Percentiles rank a stretch among this genome's conserved stretches.
phyloP scores from a whole-genome alignment of 768 basidiomycete genomes.

The Rhodotorula toruloides region DNA sequence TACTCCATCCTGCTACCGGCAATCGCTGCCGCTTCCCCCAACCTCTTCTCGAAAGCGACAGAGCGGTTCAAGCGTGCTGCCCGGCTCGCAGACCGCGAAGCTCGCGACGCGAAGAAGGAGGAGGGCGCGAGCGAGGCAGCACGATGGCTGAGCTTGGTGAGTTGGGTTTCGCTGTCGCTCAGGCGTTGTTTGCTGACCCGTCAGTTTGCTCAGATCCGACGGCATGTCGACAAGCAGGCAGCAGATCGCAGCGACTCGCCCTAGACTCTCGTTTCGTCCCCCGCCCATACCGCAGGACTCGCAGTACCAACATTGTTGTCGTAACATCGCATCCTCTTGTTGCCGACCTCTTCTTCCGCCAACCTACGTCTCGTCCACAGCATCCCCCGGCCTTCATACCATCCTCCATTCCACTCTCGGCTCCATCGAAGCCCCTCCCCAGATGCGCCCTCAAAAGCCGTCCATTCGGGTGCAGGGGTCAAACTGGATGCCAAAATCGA shows the following conservation, averaged over 20 bases:
- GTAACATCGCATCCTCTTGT: not conserved
- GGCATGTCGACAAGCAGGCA: conserved; percentile 7
- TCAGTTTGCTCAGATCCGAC: not conserved
- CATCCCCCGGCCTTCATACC: not conserved
- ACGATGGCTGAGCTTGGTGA: conserved; percentile 17
- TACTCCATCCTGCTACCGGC: not conserved
- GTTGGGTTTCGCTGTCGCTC: not conserved
- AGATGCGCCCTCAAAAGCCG: conserved; percentile 24
- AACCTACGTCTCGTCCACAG: not conserved
- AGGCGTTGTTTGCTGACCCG: not conserved
- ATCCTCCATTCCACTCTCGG: not conserved
- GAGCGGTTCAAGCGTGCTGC: conserved; percentile 23
- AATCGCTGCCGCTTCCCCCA: not conserved
- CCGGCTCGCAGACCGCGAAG: conserved; percentile 4
- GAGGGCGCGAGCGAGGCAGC: not conserved
- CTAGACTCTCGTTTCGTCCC: not conserved
- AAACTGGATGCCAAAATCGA: conserved; percentile 29
- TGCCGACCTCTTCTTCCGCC: not conserved
- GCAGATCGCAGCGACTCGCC: not conserved
- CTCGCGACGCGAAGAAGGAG: not conserved
- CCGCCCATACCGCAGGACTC: no score
- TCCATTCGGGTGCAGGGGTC: conserved; percentile 32
- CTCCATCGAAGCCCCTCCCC: conserved; percentile 36
- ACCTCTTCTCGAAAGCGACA: conserved; percentile 5
- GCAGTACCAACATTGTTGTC: not conserved